A percentile compares a stretch with the other conserved stretches of the same genome.
Conservation (phyloP, 306 rosid species). For the Trifolium repens region DNA sequence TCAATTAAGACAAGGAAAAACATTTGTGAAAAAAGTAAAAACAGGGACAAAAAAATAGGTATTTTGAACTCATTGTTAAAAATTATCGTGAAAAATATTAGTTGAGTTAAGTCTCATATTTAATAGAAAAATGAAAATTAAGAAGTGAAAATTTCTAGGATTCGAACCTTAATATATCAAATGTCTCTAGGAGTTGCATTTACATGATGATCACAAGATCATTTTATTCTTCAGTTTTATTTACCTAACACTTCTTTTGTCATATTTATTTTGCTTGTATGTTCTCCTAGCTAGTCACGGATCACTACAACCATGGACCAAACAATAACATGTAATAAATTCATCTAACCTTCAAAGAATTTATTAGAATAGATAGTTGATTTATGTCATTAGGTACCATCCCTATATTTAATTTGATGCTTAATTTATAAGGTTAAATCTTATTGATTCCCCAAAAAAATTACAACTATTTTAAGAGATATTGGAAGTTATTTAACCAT, state of each 20-base stretch:
- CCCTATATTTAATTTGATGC: slow-evolving; percentile 38
- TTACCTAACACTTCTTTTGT: neutral
- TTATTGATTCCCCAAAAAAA: slow-evolving; percentile 16
- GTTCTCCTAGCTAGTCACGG: slow-evolving; percentile 27
- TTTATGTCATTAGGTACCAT: slow-evolving; percentile 44
- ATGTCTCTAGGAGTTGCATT: no score
- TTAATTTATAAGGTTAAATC: slow-evolving; percentile 31
- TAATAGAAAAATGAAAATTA: no score
- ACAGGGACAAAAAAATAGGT: no score
- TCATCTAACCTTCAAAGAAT: slow-evolving; percentile 31
- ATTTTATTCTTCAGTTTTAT: neutral
- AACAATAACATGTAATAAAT: slow-evolving; percentile 40
- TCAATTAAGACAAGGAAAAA: no score
- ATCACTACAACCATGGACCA: slow-evolving; percentile 23
- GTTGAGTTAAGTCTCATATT: no score
- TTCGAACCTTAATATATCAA: no score
- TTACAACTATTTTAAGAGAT: slow-evolving; percentile 35
- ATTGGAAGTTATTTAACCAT: slow-evolving; percentile 14
- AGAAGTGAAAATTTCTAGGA: no score
- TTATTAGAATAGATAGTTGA: slow-evolving; percentile 41
- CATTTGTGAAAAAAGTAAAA: no score
- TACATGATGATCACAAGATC: no score
- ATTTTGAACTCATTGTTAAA: no score
- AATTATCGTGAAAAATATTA: no score
- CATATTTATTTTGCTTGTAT: neutral